Conservation (phyloP, 2,329 filamentous ascomycete genomes). For the Ophiostoma himal-ulmi region DNA sequence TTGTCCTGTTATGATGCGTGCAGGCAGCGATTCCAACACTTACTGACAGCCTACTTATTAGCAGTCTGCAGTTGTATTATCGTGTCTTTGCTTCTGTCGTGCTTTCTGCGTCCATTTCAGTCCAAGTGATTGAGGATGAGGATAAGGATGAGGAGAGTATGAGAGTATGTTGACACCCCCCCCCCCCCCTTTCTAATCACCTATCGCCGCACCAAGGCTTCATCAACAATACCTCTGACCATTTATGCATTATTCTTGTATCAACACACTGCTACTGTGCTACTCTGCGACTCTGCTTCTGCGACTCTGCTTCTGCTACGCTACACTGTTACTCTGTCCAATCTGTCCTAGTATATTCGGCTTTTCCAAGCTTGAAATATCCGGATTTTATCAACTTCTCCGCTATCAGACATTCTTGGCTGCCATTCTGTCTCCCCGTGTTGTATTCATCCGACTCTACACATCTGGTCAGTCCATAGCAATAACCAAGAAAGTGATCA, state of each 20-base stretch:
- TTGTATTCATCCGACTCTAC: neutral
- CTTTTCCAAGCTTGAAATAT: neutral
- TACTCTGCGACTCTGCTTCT: too few relatives aligned
- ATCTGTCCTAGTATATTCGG: neutral
- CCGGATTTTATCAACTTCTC: neutral
- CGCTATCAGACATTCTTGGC: slow-evolving; percentile 6
- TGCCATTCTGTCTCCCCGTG: neutral
- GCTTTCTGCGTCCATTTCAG: neutral
- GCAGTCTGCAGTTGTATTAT: neutral
- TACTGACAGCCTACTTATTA: neutral
- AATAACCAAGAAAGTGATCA: neutral
- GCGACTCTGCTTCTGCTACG: neutral
- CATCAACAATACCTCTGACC: neutral
- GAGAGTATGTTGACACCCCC: too few relatives aligned
- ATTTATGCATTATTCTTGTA: too few relatives aligned
- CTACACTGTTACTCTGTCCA: neutral
- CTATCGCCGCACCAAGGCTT: too few relatives aligned
- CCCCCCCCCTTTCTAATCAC: too few relatives aligned
- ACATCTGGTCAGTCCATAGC: neutral
- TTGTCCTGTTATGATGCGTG: neutral
- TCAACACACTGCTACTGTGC: too few relatives aligned
- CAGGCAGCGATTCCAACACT: neutral
- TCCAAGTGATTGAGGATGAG: neutral
- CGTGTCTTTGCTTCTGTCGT: neutral
- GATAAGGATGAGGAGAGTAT: neutral